Base-by-base conservation (phyloP, 257 asterid genomes). In the Ligustrum vulgare region DNA sequence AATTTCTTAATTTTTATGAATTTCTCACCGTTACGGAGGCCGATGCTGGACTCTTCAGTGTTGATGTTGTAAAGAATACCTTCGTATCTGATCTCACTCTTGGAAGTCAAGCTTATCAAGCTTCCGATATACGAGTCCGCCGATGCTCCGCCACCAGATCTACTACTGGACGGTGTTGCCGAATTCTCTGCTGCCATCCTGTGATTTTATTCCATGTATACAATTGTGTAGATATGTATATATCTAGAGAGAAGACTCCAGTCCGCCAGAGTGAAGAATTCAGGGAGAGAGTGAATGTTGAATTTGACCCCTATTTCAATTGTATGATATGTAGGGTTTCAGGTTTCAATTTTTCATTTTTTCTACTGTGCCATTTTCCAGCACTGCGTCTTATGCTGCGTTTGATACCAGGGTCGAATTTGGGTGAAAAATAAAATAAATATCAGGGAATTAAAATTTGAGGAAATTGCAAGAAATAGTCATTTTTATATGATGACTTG, bases 21-120 rank as follows among this genome's bases (percentile, higher is more conserved):
- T 58, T 28, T 69, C 78, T 79, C 83, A 93, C 98, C 97, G 89
- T 88, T 94, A 51, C 96, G 93, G 54, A 94, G 85, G 49, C 97
- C 98, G 86, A 94, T 94, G 88, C 97, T 94, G 71, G 98, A 90
- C 88, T 94, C 98, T 13, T 91, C 97, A 49, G 98, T 89, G 84
- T 91, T 94, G 88, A 94, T 94, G 83, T 90, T 90, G 88, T 87
- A 86, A 16, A 93, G 82, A 71, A 93, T 83, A 22, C 98, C 98
- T 75, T 93, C 98, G 36, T 94, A 94, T 77, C 97, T 89, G 89
- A 94, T 94, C 91, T 94, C 97, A 74, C 97, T 94, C 86, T 91
- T 94, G 33, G 98, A 94, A 47, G 96, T 94, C 96, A 91, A 90
- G 76, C 97, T 94, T 62, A 94, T 94, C 86, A 92, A 81, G 83